Evolutionary conservation across 2,329 filamentous ascomycete species (phyloP).

Genomic region (Fusarium ambrosium): DNA sequence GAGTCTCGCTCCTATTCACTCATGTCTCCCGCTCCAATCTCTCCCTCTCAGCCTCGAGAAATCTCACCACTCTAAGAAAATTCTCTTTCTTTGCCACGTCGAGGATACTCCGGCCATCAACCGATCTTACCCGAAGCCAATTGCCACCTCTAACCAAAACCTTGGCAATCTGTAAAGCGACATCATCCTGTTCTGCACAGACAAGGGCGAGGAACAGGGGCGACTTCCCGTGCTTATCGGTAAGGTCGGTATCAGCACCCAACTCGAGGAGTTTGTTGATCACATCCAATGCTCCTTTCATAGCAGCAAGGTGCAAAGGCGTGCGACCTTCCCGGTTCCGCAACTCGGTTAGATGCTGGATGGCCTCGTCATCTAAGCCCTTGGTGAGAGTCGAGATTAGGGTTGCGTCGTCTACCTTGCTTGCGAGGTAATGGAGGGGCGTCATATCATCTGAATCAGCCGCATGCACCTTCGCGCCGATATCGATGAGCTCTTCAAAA

Average conservation of each 20-base stretch:
- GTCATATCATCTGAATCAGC: neutral
- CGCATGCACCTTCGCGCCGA: neutral
- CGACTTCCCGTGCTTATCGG: neutral
- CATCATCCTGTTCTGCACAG: rapidly evolving
- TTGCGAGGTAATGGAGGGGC: neutral
- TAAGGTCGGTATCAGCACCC: neutral
- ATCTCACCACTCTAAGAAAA: no score
- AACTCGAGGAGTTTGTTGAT: neutral
- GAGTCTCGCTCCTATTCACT: no score
- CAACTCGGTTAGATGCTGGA: neutral
- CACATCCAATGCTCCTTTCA: neutral
- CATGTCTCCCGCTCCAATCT: no score
- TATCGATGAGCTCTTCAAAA: neutral
- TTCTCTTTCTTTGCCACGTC: no score
- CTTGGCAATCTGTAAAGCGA: neutral
- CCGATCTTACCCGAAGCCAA: no score
- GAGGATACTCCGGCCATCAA: no score
- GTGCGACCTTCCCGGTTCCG: neutral
- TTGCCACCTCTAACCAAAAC: neutral
- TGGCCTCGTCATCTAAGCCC: neutral
- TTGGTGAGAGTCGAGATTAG: neutral
- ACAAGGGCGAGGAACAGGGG: neutral
- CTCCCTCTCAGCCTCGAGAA: no score
- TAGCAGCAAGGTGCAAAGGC: neutral
- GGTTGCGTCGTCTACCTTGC: neutral